A percentile compares a stretch with the other conserved stretches of the same genome.
Evolutionary conservation across 2,329 filamentous ascomycete genomes (phyloP).

Genomic region (Botrytis fabae): DNA sequence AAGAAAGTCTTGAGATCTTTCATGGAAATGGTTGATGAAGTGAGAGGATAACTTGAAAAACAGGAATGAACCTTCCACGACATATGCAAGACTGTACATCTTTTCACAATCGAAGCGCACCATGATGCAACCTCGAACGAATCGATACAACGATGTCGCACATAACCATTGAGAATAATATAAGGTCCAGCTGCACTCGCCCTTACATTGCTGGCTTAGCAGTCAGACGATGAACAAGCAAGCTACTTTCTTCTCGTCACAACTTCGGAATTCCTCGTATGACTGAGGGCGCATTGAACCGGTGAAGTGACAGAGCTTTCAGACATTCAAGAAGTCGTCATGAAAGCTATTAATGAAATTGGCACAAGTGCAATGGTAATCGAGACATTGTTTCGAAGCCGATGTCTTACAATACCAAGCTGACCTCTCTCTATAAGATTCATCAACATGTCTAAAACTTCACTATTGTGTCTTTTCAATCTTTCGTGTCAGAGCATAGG

Average conservation of each 20-base stretch:
- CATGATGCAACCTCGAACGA: background rate
- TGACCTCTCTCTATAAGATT: constrained; percentile 2
- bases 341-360: background rate
- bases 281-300: background rate
- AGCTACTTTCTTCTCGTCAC: background rate
- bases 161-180: background rate
- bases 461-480: background rate
- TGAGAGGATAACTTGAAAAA: background rate
- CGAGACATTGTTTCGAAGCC: constrained; percentile 13
- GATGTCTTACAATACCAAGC: constrained; percentile 5
- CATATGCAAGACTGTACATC: background rate
- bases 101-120: background rate
- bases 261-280: background rate
- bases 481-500: background rate
- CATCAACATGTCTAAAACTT: background rate
- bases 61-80: background rate
- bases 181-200: background rate
- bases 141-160: background rate
- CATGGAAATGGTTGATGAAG: background rate
- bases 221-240: background rate
- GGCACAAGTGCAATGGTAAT: background rate
- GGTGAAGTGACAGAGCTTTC: background rate
- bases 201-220: background rate
- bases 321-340: background rate
- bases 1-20: background rate